A percentile compares a stretch with the other conserved stretches of the same genome.
phyloP scores from a whole-genome alignment of 305 asterid genomes.

The Plantago coronopus region DNA sequence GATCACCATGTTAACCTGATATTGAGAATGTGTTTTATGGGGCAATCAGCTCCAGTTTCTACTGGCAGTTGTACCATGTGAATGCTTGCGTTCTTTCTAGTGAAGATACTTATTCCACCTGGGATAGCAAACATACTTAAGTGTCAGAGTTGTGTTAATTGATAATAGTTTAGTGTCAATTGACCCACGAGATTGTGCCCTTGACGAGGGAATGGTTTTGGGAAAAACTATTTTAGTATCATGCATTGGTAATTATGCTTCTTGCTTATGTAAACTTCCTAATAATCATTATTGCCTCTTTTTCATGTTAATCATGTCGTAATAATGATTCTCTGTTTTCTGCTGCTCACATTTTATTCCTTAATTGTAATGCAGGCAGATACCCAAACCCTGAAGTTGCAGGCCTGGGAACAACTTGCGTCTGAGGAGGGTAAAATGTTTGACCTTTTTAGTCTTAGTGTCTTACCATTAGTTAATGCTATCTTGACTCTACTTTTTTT shows the following conservation, averaged over 20 bases:
- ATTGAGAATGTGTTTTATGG: background rate
- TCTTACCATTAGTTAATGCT: constrained; percentile 15
- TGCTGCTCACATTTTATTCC: constrained; percentile 14
- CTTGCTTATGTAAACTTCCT: constrained; percentile 1
- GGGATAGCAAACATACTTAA: background rate
- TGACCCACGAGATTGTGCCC: background rate
- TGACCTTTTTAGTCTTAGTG: constrained; percentile 14
- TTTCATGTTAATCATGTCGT: background rate
- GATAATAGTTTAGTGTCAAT: constrained; percentile 12
- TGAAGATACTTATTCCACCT: background rate
- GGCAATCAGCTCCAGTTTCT: background rate
- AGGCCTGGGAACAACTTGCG: constrained; percentile 89
- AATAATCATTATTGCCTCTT: background rate
- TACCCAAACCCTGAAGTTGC: constrained; percentile 62
- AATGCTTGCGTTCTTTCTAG: background rate
- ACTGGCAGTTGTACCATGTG: background rate
- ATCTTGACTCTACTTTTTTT: constrained; percentile 7
- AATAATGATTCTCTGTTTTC: constrained; percentile 1
- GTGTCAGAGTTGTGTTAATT: background rate
- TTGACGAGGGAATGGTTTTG: background rate
- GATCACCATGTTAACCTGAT: background rate
- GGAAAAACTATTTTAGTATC: constrained; percentile 1
- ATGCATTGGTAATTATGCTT: background rate
- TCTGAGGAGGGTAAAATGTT: constrained; percentile 66
- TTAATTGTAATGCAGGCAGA: constrained; percentile 47